A percentile compares a stretch with the other conserved stretches of the same genome.
These are phyloP conservation scores for Penicillium fuscoglaucum DNA, from an alignment of 2,329 filamentous ascomycete species.

Conservation along the genomic window DNA sequence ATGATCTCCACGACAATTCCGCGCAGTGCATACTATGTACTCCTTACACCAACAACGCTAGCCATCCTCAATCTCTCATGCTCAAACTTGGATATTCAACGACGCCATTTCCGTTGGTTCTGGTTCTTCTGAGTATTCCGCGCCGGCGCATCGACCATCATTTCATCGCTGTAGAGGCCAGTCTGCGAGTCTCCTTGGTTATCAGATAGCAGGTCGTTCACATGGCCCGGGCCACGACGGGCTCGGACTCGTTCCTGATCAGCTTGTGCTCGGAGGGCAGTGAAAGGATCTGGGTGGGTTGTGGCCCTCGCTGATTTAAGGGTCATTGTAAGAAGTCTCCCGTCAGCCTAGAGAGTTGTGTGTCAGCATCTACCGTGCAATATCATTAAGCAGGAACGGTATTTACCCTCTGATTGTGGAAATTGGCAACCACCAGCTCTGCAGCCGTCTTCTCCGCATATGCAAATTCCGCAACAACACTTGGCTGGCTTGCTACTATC, in stretches of 20 bases:
- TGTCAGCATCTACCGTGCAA: slow-evolving; percentile 17
- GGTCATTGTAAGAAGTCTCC: slow-evolving; percentile 58
- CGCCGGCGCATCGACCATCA: slow-evolving; percentile 42
- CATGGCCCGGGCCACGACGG: slow-evolving; percentile 21
- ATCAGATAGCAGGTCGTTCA: not conserved
- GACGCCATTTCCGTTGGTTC: slow-evolving; percentile 22
- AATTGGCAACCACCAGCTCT: slow-evolving; percentile 60
- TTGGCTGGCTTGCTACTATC: slow-evolving; percentile 54
- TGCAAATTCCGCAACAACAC: slow-evolving; percentile 61
- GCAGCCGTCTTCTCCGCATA: slow-evolving; percentile 58
- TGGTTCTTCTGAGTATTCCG: slow-evolving; percentile 24
- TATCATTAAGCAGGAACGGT: no score
- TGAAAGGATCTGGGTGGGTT: slow-evolving; percentile 30
- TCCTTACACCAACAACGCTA: not conserved
- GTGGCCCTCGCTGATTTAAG: slow-evolving; percentile 42
- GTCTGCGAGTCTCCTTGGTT: slow-evolving; percentile 11
- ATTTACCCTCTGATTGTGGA: slow-evolving; percentile 62
- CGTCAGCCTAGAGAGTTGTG: slow-evolving; percentile 53
- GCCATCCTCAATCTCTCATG: not conserved
- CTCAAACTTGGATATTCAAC: slow-evolving; percentile 10
- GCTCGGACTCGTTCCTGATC: slow-evolving; percentile 40
- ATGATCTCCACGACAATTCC: not conserved
- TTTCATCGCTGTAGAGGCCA: slow-evolving; percentile 43
- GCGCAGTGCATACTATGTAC: not conserved
- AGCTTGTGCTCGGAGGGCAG: slow-evolving; percentile 41